Conservation (phyloP, 2,329 filamentous ascomycete genomes). For the Claviceps maximensis region DNA sequence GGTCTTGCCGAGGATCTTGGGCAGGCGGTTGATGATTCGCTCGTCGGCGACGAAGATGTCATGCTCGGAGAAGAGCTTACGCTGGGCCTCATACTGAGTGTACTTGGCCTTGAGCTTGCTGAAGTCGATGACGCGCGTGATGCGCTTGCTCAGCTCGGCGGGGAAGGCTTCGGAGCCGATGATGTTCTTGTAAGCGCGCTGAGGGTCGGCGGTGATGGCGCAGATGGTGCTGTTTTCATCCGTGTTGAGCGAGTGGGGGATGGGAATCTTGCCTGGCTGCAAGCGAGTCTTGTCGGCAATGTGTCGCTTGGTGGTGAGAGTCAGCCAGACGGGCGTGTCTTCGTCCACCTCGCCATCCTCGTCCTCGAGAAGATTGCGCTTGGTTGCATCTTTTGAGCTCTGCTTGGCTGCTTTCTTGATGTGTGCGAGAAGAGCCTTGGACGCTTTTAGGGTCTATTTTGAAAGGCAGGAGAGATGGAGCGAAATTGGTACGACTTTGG, state of each 20-base stretch:
- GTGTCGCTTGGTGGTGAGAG: slow-evolving; percentile 51
- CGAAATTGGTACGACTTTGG: no score
- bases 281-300: slow-evolving; percentile 60
- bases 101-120: slow-evolving; percentile 72
- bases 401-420: slow-evolving; percentile 44
- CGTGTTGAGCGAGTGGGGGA: slow-evolving; percentile 64
- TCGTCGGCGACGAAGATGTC: slow-evolving; percentile 92
- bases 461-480: no score
- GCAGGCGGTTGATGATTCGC: slow-evolving; percentile 61
- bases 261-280: slow-evolving; percentile 69
- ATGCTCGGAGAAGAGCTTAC: slow-evolving; percentile 73
- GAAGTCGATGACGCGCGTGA: slow-evolving; percentile 67
- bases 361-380: slow-evolving; percentile 43
- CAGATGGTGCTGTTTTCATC: slow-evolving; percentile 58
- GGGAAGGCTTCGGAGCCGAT: slow-evolving; percentile 63
- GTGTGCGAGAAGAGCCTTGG: slow-evolving; percentile 47
- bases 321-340: slow-evolving; percentile 47
- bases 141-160: slow-evolving; percentile 48
- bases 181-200: slow-evolving; percentile 83
- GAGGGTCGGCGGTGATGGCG: slow-evolving; percentile 68
- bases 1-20: slow-evolving; percentile 71
- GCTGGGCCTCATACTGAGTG: slow-evolving; percentile 74
- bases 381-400: slow-evolving; percentile 30
- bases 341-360: slow-evolving; percentile 24
- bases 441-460: slow-evolving; percentile 44